Evolutionary conservation across 345 rosid genomes (phyloP), one percentile per base, ranked within the genome.

Genomic region (Ceriops zippeliana): DNA sequence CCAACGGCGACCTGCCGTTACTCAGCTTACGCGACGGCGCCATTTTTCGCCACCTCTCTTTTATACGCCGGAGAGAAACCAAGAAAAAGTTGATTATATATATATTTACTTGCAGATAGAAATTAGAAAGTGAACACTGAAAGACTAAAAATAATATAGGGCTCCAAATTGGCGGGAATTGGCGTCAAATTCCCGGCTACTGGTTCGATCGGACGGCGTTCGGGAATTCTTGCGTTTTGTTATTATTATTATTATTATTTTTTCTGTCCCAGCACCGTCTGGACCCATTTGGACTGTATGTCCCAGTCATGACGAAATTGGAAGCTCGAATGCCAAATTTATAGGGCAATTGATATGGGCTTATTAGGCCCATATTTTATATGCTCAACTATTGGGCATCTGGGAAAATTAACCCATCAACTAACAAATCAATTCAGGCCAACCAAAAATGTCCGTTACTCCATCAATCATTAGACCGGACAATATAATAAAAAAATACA

Each of bases 1-100:
- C 97, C 70, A 91, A 77, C 54, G 98, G 97, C 51, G 99, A 95
- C 73, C 97, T 79, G 54, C 97, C 98, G 38, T 77, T 90, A 81
- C 70, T 83, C 35, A 69, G 91, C 47, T 90, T 90, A 63, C 92
- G 89, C 63, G 90, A 69, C 54, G 96, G 76, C n/a, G 91, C 89
- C 97, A 91, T 90, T 52, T 68, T 34, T 20, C 7, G 28, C 13
- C 6, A 7, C 17, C 28, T 42, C n/a, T 31, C 31, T 42, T 42
- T 42, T 13, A 42, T 3, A 1, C 49, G 19, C 49, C 17, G 49
- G 47, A 8, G 16, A 42, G 15, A 42, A 4, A 42, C 4, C 16
- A 13, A 15, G 17, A 42, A 42, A 42, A 42, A 0, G 0, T 42
- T 42, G 17, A 13, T 42, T 2, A 42, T 42, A 3, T 34, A 34